Evolutionary conservation across 768 basidiomycete genomes (phyloP), one percentile per base, ranked within the genome.

Genomic region (Floccularia luteovirens): DNA sequence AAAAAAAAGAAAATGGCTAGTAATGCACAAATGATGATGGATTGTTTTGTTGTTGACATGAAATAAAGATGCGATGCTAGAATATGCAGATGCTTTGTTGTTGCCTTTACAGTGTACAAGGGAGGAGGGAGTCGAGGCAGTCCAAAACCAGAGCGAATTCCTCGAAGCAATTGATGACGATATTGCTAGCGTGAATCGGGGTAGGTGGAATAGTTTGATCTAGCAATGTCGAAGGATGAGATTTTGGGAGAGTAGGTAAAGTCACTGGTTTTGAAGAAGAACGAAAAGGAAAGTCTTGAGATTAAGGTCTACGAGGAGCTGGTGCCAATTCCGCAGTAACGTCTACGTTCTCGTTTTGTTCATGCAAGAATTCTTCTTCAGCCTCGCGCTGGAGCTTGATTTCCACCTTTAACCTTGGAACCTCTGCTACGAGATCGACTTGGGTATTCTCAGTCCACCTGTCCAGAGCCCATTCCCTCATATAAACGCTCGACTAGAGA

Each of bases 391-490:
- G 53, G 21, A 66, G 44, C 38, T 70, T 70, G 48, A 77, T 75
- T 41, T 74, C 64, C 5, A 66, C 74, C 57, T 81, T 83, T 24
- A 87, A 52, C 23, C 60, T 62, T 2, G 73, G 69, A 6, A 90
- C 66, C 48, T 86, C 82, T 1, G 66, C 67, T 10, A 58, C 51
- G 31, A 90, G 62, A 23, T 76, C 67, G 13, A 88, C 80, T 31
- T 70, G 68, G 0, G 67, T 58, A 39, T 69, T 67, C 54, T 87
- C 82, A 3, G 62, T 52, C 88, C 87, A 93, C 22, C 78, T 72
- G 20, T 75, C 74, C 25, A 83, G 63, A 0, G 87, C 90, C 94
- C 94, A 98, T 33, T 81, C 74, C 22, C 84, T 74, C 52, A 92
- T 82, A 60, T 76, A 90, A 36, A 82, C 66, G 51, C 89, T 90